Base-by-base conservation (phyloP, 768 basidiomycete genomes). In the Suillus spraguei region DNA sequence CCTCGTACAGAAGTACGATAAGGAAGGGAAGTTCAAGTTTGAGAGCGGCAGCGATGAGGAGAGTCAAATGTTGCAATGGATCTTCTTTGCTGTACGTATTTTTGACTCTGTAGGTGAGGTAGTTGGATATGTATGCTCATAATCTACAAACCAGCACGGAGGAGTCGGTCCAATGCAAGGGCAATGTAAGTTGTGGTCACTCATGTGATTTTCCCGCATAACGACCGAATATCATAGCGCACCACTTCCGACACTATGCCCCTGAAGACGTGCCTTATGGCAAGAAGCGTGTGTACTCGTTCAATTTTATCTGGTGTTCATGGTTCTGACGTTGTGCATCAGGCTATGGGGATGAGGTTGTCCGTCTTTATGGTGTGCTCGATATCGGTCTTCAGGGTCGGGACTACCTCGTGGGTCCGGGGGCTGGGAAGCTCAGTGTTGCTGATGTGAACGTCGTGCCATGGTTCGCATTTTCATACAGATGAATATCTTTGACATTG, bases 91-190 rank as follows among this genome's bases (percentile, higher is more conserved):
- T 16, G 89, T 89, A 65, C 62, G 83, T 68, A 4, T 13, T 22
- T n/a, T 1, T 28, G 5, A 5, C 4, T 13, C n/a, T 11, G 0
- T 33, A 24, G 42, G 16, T 56, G 14, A 39, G 0, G 5, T 28
- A 28, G 3, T 3, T 28, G 24, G 24, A 28, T 10, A 28, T 32
- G 50, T 32, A 44, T 32, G 6, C 55, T 69, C 54, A 59, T 17
- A 42, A 47, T 59, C 3, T 41, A 20, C 17, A 13, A 46, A 55
- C 49, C 71, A 91, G 88, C 90, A 92, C 71, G 92, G 90, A 1
- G 92, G 89, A 32, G 75, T 92, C 28, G 92, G 91, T 33, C 92
- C 93, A n/a, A 95, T 94, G 91, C 91, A 94, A 79, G 90, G 91
- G 36, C 90, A 92, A 78, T 72, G 76, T 74, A 55, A 20, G 60